Percentiles rank a stretch among this genome's conserved stretches.
These are phyloP conservation scores for Huntiella abstrusa DNA, from an alignment of 2,329 filamentous ascomycete genomes.

Conservation along the genomic window DNA sequence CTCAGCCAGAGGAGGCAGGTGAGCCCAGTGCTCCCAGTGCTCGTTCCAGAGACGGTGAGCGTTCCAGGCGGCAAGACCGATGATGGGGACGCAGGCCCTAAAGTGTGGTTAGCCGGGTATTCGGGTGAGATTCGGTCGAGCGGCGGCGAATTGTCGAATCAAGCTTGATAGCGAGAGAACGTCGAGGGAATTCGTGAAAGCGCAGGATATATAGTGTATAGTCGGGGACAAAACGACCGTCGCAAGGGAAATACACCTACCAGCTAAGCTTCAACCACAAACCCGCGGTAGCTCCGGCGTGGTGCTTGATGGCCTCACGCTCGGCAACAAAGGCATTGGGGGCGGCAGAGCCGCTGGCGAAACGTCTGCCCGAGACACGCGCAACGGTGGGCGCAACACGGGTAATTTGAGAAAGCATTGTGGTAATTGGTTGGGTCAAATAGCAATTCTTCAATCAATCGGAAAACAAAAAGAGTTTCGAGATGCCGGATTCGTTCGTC, in stretches of 20 bases:
- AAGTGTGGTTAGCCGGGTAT: slow-evolving; percentile 9
- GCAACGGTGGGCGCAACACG: slow-evolving; percentile 34
- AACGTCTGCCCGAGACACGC: slow-evolving; percentile 50
- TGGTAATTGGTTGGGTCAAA: slow-evolving; percentile 15
- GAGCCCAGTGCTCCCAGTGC: slow-evolving; percentile 91
- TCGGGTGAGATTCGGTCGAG: neutral
- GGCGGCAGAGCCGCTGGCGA: slow-evolving; percentile 50
- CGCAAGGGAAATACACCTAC: slow-evolving; percentile 28
- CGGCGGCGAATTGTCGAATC: neutral
- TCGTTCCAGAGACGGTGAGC: slow-evolving; percentile 83
- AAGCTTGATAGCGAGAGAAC: neutral
- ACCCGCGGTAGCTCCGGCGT: slow-evolving; percentile 75
- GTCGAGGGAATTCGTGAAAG: neutral
- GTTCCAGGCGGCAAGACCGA: slow-evolving; percentile 58
- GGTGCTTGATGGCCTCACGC: slow-evolving; percentile 74
- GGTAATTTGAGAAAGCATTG: slow-evolving; percentile 48
- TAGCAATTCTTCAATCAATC: slow-evolving; percentile 3
- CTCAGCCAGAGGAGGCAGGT: slow-evolving; percentile 77
- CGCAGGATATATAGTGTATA: neutral
- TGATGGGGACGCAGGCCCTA: slow-evolving; percentile 56
- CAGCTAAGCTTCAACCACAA: slow-evolving; percentile 92
- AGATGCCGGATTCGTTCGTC: neutral
- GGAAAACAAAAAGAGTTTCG: slow-evolving; percentile 2
- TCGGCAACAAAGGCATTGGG: slow-evolving; percentile 82
- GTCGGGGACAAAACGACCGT: neutral